phyloP scores from a whole-genome alignment of 2,329 filamentous ascomycete genomes.

The Talaromyces islandicus region DNA sequence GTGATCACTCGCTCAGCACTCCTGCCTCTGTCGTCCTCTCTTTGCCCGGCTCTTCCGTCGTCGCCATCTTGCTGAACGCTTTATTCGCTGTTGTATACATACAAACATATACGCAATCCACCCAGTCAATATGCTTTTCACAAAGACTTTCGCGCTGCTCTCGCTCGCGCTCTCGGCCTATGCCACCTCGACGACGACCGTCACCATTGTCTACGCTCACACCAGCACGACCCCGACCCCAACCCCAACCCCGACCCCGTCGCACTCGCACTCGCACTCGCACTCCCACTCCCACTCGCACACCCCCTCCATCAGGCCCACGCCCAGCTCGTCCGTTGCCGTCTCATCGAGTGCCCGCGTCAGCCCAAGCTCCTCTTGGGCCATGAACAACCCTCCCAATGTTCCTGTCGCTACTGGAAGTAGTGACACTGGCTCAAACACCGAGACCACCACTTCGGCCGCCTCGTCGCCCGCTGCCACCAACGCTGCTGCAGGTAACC shows the following conservation, averaged over 20 bases:
- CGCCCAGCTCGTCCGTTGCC: not conserved
- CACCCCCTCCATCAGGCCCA: not conserved
- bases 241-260: constrained; percentile 13
- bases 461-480: constrained; percentile 1
- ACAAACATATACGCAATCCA: not conserved
- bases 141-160: constrained; percentile 26
- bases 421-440: not conserved
- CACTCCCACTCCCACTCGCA: not conserved
- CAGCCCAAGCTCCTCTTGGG: constrained; percentile 1
- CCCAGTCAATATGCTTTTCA: constrained; percentile 25
- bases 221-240: constrained; percentile 6
- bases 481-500: constrained; percentile 12
- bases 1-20: constrained; percentile 5
- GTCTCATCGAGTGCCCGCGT: constrained; percentile 4
- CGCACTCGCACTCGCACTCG: constrained; percentile 3
- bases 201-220: constrained; percentile 17
- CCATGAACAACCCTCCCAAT: not conserved
- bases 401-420: not conserved
- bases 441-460: not conserved
- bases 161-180: constrained; percentile 17
- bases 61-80: not conserved
- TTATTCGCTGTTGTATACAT: not conserved
- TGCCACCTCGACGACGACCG: constrained; percentile 24
- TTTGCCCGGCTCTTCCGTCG: not conserved
- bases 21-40: constrained; percentile 4